phyloP scores from a whole-genome alignment of 441 rosid genomes.

The Erodium texanum region DNA sequence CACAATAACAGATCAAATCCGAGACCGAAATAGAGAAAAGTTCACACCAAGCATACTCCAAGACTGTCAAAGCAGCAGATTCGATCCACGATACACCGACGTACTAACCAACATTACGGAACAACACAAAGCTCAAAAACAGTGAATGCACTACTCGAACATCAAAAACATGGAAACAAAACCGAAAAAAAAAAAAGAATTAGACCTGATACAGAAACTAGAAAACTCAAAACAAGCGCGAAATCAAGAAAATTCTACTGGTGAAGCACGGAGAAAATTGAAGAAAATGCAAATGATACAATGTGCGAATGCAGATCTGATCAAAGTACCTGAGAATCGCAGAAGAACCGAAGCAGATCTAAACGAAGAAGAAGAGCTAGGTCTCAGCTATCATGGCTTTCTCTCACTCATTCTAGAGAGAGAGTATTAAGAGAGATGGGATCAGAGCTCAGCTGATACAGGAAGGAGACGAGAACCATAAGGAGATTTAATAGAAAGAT shows the following conservation, averaged over 20 bases:
- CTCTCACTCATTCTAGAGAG: background rate
- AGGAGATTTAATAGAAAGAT: background rate
- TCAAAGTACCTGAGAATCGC: background rate
- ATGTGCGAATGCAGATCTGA: background rate
- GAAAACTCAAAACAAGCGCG: background rate
- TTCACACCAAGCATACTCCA: background rate
- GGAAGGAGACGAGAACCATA: background rate
- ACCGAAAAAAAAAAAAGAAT: background rate
- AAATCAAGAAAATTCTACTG: background rate
- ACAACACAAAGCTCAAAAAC: background rate
- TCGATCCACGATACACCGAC: background rate
- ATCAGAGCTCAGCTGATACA: background rate
- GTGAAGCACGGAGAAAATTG: background rate
- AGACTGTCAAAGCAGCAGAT: background rate
- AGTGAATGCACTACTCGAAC: background rate
- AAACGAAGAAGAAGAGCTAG: background rate
- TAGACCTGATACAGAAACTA: background rate
- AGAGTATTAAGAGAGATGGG: background rate
- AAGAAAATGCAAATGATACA: background rate
- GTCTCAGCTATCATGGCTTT: background rate
- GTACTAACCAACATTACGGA: background rate
- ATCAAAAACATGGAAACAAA: background rate
- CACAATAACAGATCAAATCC: slow-evolving; percentile 1
- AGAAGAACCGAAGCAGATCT: background rate
- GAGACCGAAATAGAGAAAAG: background rate